Conservation (phyloP, 2,329 filamentous ascomycete genomes). For the Venturia effusa region DNA sequence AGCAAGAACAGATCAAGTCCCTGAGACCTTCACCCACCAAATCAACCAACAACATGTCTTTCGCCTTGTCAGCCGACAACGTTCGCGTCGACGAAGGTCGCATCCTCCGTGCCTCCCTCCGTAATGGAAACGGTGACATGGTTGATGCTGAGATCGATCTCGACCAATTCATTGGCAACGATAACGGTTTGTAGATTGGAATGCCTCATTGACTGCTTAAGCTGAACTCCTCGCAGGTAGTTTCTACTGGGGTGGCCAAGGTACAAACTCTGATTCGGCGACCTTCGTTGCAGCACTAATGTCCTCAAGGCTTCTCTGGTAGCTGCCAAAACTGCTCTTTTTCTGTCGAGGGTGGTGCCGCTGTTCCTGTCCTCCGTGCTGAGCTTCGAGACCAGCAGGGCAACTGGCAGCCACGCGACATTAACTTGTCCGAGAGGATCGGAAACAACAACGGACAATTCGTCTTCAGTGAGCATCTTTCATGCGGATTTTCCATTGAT, state of each 20-base stretch:
- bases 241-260: conserved; percentile 35
- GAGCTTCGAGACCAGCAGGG: conserved; percentile 33
- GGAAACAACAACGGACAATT: conserved; percentile 42
- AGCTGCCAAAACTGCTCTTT: conserved; percentile 39
- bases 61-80: conserved; percentile 37
- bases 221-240: conserved; percentile 20
- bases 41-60: conserved; percentile 30
- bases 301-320: conserved; percentile 31
- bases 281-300: conserved; percentile 9
- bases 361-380: conserved; percentile 44
- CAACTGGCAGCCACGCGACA: conserved; percentile 30
- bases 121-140: conserved; percentile 31
- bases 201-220: neutral
- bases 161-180: conserved; percentile 41
- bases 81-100: conserved; percentile 41
- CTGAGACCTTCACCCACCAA: neutral
- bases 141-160: conserved; percentile 39
- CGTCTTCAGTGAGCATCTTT: conserved; percentile 17
- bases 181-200: conserved; percentile 30
- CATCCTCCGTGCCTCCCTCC: conserved; percentile 36
- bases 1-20: neutral
- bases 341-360: conserved; percentile 38
- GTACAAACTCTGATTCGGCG: conserved; percentile 14
- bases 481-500: neutral
- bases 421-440: conserved; percentile 48